Evolutionary conservation across 805 yeast species (phyloP).

Genomic region (Nakazawaea holstii): DNA sequence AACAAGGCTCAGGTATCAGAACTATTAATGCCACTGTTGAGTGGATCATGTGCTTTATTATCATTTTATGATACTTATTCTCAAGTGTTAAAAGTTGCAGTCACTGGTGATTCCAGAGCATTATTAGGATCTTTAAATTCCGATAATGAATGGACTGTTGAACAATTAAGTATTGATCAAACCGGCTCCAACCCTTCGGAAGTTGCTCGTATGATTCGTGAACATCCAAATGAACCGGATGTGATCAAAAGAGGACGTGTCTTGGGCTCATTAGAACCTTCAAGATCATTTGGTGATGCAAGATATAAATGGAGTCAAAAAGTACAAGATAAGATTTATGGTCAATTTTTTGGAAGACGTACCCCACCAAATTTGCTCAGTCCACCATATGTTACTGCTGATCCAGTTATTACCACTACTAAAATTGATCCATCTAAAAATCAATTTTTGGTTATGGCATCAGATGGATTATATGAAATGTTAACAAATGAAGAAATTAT

Average conservation of each 20-base stretch:
- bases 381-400: constrained; percentile 98
- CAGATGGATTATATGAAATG: constrained; percentile 92
- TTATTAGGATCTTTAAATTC: constrained; percentile 68
- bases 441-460: constrained; percentile 86
- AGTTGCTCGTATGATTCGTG: constrained; percentile 72
- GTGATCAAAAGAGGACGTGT: constrained; percentile 85
- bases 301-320: constrained; percentile 77
- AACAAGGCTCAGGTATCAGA: constrained; percentile 63
- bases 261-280: constrained; percentile 89
- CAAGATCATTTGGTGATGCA: constrained; percentile 96
- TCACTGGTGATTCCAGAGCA: constrained; percentile 95
- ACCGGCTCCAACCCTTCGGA: constrained; percentile 90
- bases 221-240: constrained; percentile 88
- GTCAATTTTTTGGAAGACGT: constrained; percentile 75
- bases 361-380: constrained; percentile 71
- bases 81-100: constrained; percentile 76
- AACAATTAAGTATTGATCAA: constrained; percentile 83
- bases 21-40: constrained; percentile 82
- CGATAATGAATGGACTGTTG: constrained; percentile 77
- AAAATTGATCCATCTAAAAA: constrained; percentile 64
- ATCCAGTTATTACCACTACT: constrained; percentile 84
- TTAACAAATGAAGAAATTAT: constrained; percentile 89
- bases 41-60: constrained; percentile 91
- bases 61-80: constrained; percentile 80
- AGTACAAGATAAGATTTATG: constrained; percentile 67